These are phyloP conservation scores for Wickerhamomyces alni DNA, from an alignment of 805 yeast species.

Conservation along the genomic window DNA sequence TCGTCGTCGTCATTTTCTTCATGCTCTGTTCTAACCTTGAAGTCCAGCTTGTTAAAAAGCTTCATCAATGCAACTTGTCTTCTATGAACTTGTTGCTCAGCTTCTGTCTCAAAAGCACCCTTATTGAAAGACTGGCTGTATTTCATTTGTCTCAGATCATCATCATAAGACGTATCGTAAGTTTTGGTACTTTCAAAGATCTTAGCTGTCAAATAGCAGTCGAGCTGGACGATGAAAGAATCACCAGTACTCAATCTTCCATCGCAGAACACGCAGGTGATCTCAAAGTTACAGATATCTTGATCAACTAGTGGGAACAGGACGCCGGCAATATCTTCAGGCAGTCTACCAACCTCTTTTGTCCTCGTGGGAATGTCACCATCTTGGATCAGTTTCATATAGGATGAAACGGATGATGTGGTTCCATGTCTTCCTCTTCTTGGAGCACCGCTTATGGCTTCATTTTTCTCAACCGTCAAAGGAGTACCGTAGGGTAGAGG, in stretches of 20 bases:
- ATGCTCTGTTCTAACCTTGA: conserved; percentile 17
- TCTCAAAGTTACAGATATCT: conserved; percentile 47
- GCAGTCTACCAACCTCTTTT: conserved; percentile 71
- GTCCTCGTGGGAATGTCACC: conserved; percentile 18
- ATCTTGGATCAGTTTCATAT: conserved; percentile 26
- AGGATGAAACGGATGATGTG: conserved; percentile 25
- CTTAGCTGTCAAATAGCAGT: conserved; percentile 48
- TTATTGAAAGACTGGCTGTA: conserved; percentile 8
- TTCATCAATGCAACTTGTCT: conserved; percentile 50
- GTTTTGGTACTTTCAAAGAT: conserved; percentile 19
- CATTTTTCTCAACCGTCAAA: conserved; percentile 32
- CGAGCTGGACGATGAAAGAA: conserved; percentile 61
- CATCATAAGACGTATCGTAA: conserved; percentile 10
- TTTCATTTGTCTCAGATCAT: conserved; percentile 15
- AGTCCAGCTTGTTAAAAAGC: conserved; percentile 47
- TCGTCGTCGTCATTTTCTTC: conserved; percentile 11
- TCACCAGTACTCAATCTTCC: conserved; percentile 67
- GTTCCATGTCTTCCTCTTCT: conserved; percentile 18
- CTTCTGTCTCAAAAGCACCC: conserved; percentile 40
- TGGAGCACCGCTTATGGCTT: conserved; percentile 22
- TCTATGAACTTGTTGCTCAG: conserved; percentile 44
- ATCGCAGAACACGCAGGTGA: conserved; percentile 54
- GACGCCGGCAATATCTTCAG: conserved; percentile 61
- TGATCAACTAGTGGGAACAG: conserved; percentile 60
- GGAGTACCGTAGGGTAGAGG: conserved; percentile 40